Conservation (phyloP, 2,329 filamentous ascomycete genomes). For the Fusarium incarnatum region DNA sequence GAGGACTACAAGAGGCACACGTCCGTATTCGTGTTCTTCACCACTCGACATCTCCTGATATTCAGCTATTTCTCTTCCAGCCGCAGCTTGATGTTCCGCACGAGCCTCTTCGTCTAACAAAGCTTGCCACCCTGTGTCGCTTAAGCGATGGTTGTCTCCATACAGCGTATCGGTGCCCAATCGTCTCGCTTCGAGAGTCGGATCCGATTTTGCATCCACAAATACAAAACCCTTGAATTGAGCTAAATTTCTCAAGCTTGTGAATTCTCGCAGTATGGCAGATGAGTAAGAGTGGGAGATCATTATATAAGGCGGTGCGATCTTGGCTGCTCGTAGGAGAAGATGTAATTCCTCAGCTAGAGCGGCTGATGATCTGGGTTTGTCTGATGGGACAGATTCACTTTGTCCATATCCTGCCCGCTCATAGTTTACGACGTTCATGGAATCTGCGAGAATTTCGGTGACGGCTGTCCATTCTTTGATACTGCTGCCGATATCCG, state of each 20-base stretch:
- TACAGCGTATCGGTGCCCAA: background rate
- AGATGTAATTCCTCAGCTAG: constrained; percentile 20
- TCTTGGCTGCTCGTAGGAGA: constrained; percentile 15
- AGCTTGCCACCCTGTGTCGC: background rate
- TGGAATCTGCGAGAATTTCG: constrained; percentile 1
- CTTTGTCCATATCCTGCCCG: constrained; percentile 23
- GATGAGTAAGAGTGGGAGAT: constrained; percentile 6
- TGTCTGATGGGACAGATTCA: background rate
- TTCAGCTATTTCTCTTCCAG: background rate
- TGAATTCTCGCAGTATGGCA: constrained; percentile 14
- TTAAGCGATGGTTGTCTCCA: background rate
- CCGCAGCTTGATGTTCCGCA: background rate
- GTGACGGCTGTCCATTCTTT: constrained; percentile 31
- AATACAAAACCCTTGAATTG: constrained; percentile 35
- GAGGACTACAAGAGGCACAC: background rate
- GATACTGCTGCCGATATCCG: constrained; percentile 21
- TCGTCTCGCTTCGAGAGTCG: background rate
- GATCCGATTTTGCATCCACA: constrained; percentile 6
- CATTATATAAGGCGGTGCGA: constrained; percentile 30
- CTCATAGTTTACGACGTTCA: constrained; percentile 23
- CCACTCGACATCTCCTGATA: background rate
- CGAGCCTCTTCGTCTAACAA: background rate
- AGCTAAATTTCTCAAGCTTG: constrained; percentile 2
- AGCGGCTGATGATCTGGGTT: background rate
- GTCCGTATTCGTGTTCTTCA: background rate